Base-by-base conservation (phyloP, 805 yeast genomes). In the Clavispora asparagi region DNA sequence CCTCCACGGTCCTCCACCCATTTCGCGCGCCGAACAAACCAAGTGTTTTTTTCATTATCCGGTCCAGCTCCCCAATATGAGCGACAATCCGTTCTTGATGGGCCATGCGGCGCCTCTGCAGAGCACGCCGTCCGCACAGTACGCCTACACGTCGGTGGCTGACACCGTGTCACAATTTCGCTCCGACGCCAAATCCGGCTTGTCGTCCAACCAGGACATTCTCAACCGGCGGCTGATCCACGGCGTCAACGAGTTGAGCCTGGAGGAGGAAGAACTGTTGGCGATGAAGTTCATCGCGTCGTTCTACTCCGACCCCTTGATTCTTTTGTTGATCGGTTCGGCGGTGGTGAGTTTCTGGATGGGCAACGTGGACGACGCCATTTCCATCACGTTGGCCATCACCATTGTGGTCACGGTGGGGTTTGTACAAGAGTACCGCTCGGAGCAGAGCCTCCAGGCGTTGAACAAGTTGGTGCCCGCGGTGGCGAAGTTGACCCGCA, bases 281-380 rank as follows among this genome's bases (percentile, higher is more conserved):
- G 48, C 79, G n/a, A 64, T 77, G 68, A 86, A 87, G 63, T 94
- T 94, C 57, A 43, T 89, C 9, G 73, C 83, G 49, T 88, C 84
- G 45, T 94, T 94, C 60, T 83, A 87, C 58, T 91, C 87, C 56
- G 96, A 94, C 67, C 97, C 97, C 23, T 74, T 94, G 68, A 92
- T 94, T 54, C 71, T 94, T 55, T 71, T 94, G 48, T 75, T 94
- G 57, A 87, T 91, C 36, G 97, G 94, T 0, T 89, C 97, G 0
- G 97, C 99, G 0, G 78, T 77, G 2, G 75, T 94, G 31, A 83
- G 95, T 51, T 87, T 92, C 55, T 65, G 87, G 57, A 88, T 94
- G 95, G 96, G 97, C n/a, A 94, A 94, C 67, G 81, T 82, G 29
- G 97, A 94, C 62, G 99, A 94, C 64, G 96, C 98, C 2, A 71